Evolutionary conservation across 108 stramenopile species (phyloP).

Genomic region (Cylindrotheca closterium): DNA sequence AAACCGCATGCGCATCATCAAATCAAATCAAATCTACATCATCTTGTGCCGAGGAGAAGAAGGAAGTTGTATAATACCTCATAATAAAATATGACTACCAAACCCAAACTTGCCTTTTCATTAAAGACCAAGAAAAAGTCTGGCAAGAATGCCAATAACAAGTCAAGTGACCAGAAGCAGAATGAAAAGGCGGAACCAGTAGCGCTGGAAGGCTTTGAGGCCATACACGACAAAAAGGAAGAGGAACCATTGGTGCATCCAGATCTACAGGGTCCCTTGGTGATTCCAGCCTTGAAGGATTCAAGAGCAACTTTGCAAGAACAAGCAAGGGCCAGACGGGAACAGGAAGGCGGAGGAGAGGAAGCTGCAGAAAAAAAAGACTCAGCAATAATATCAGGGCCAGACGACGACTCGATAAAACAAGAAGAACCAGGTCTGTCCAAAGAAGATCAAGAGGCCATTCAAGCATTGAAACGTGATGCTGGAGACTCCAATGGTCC

Average conservation of each 20-base stretch:
- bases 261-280: slow-evolving; percentile 27
- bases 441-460: slow-evolving; percentile 34
- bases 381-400: slow-evolving; percentile 6
- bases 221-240: background rate
- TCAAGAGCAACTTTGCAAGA: slow-evolving; percentile 25
- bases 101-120: slow-evolving; percentile 12
- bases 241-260: slow-evolving; percentile 5
- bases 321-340: slow-evolving; percentile 20
- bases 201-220: slow-evolving; percentile 15
- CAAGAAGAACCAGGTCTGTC: background rate
- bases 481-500: background rate
- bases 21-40: too few species aligned
- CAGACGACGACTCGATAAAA: background rate
- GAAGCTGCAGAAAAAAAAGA: background rate
- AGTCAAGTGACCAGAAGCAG: background rate
- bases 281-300: slow-evolving; percentile 38
- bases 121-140: slow-evolving; percentile 3
- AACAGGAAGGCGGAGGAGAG: slow-evolving; percentile 1
- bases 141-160: background rate
- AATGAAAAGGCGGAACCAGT: background rate
- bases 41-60: too few species aligned
- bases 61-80: too few species aligned
- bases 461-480: slow-evolving; percentile 22
- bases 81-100: too few species aligned
- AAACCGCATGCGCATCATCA: too few species aligned